Evolutionary conservation across 169 alveolate genomes (phyloP), one percentile per base, ranked within the genome.

Genomic region (Cryptosporidium canis): DNA sequence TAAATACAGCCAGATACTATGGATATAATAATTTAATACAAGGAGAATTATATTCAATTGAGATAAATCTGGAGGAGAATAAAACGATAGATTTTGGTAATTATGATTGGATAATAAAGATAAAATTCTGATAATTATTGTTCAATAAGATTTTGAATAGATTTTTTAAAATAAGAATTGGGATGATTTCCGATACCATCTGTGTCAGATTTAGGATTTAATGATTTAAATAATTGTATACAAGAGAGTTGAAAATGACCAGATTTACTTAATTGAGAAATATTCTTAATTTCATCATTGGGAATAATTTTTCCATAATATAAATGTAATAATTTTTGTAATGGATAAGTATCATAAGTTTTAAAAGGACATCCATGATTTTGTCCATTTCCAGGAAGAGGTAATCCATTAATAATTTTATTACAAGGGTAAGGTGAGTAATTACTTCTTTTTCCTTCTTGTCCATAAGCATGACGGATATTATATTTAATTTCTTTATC

Each of bases 311-410:
- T 55, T 64, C 92, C 90, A 21, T 85, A 85, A 33, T 85, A 82
- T 14, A 61, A 64, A 14, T 82, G 66, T 66, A 91, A 83, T 29
- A 91, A 77, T 43, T 83, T 91, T 58, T 90, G 90, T 14, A 91
- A 67, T 33, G 82, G 91, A 48, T 47, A 45, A 33, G 18, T 58
- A 71, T 91, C 94, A 48, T 41, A 92, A 48, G 92, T 93, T 87
- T 95, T 96, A 92, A 96, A 97, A 43, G 99, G 99, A 83, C 99
- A 97, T 35, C 99, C 99, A 90, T 97, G 99, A 66, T 93, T 92
- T 83, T 95, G 96, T 41, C 96, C 97, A 39, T 94, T 93, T 61
- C 94, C 94, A 21, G 97, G 96, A 6, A 83, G 85, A 93, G 97
- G 97, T 83, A 95, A 90, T 24, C 94, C 94, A 67, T 90, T 91